Evolutionary conservation across 2,329 filamentous ascomycete species (phyloP), one percentile per base, ranked within the genome.

Genomic region (Neonectria punicea): DNA sequence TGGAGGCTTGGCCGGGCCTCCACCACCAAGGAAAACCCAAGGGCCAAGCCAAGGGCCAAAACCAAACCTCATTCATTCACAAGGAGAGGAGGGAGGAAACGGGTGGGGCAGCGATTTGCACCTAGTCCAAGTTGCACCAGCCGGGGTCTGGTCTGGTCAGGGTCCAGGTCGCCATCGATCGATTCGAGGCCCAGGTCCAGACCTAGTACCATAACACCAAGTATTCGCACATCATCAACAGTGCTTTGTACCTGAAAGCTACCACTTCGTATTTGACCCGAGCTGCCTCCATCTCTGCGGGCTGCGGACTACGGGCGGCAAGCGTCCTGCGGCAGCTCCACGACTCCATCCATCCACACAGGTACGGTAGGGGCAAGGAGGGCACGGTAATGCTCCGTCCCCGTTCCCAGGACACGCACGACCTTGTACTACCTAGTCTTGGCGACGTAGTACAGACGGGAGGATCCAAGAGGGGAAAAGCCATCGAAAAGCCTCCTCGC

Each of bases 81-180:
- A 43, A n/a, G 39, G 9, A 8, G 39, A 32, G n/a, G 47, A 51
- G 47, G 47, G 47, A 51, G 49, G 49, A 51, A 51, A 51, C 49
- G 5, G 11, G 49, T 34, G 49, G 49, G 49, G 49, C 30, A 16
- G 5, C 10, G 14, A 16, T 25, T 9, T n/a, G 28, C 49, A 18
- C 39, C 39, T 5, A 25, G n/a, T n/a, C n/a, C n/a, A n/a, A 18
- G 6, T n/a, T 36, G 34, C 34, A 36, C 34, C 34, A 34, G 32
- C 25, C 47, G 16, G 30, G 47, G 25, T 28, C 46, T 10, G 14
- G 22, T 22, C 25, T 10, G 14, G 22, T 22, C 25, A 32, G 28
- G 28, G 34, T 51, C 9, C 44, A 25, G 43, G 43, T 47, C 41
- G 41, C 41, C 41, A 44, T 44, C n/a, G 25, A 25, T 25, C 25